Base-by-base conservation (phyloP, 129 eudicot species). In the Oenanthe sinensis region DNA sequence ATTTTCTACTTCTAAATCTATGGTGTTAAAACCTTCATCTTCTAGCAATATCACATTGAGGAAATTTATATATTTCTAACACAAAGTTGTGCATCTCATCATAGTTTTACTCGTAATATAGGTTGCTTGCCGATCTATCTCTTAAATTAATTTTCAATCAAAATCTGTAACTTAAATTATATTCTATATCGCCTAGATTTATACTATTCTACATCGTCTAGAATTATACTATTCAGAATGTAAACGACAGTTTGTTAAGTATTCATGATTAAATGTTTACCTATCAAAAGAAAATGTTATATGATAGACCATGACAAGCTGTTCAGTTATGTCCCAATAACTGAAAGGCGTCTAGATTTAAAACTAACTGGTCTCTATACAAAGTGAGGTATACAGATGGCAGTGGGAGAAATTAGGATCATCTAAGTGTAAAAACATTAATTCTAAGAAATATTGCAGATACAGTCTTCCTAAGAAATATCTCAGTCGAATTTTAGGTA, bases 81-180 rank as follows among this genome's bases (percentile, higher is more conserved):
- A 5, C 67, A 58, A 58, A 58, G 67, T 22, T n/a, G 30, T 58
- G 67, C 67, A 22, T 7, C 30, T 58, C 14, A 58, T n/a, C 28
- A n/a, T 43, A n/a, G 16, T 72, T 72, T 72, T 43, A 43, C 76
- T 22, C 52, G n/a, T 72, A 10, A 42, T 72, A 72, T 43, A 72
- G 52, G 8, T 72, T 43, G 54, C 76, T 43, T n/a, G 44, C 30
- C 50, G 9, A n/a, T 72, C 36, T 22, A 42, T 24, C 30, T 72
- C 52, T 22, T 0, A 9, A 22, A 2, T 36, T 71, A 7, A 6
- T 65, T 14, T 65, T 28, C 40, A 28, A 13, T 65, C 30, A 28
- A 28, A 3, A n/a, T 62, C 28, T 30, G 19, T 65, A 8, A 12
- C 9, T 14, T 4, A 13, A 65, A 28, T 7, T 28, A 26, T 65